Conservation (phyloP, 2,329 filamentous ascomycete genomes). For the Fusarium sp. region DNA sequence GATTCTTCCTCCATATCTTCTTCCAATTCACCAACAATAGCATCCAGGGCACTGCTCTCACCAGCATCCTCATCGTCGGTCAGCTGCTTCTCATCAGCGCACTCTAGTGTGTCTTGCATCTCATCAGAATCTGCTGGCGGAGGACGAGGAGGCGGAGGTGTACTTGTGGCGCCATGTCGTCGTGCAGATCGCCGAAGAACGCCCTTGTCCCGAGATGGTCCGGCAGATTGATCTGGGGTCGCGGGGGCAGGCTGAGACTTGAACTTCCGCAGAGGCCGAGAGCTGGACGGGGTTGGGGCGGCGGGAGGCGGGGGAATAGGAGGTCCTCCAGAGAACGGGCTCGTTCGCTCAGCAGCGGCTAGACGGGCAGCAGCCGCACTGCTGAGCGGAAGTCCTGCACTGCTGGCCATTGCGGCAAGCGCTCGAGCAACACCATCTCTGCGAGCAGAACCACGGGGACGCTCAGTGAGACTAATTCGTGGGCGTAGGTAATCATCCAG, state of each 20-base stretch:
- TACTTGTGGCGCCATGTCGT: conserved; percentile 63
- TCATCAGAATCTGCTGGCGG: conserved; percentile 67
- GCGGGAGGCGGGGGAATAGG: conserved; percentile 50
- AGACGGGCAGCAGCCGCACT: conserved; percentile 56
- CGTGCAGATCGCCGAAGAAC: conserved; percentile 69
- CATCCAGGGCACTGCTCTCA: conserved; percentile 74
- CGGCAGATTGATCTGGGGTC: conserved; percentile 56
- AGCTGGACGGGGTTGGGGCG: conserved; percentile 53
- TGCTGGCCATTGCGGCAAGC: conserved; percentile 79
- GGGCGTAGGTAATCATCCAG: conserved; percentile 95
- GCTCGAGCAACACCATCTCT: conserved; percentile 71
- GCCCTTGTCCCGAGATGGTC: conserved; percentile 64
- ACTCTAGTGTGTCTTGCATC: conserved; percentile 78
- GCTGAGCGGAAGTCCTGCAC: conserved; percentile 66
- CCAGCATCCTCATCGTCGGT: conserved; percentile 74
- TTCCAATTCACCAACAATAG: conserved; percentile 89
- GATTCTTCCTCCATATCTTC: conserved; percentile 78
- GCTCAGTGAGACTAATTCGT: conserved; percentile 81
- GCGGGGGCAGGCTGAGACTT: conserved; percentile 58
- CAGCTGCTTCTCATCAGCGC: conserved; percentile 88
- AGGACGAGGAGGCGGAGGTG: conserved; percentile 58
- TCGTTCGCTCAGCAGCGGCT: conserved; percentile 51
- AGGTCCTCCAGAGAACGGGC: conserved; percentile 49
- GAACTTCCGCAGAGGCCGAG: conserved; percentile 55
- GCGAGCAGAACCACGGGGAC: conserved; percentile 63